Evolutionary conservation across 257 asterid species (phyloP).

Genomic region (Fraxinus americana): DNA sequence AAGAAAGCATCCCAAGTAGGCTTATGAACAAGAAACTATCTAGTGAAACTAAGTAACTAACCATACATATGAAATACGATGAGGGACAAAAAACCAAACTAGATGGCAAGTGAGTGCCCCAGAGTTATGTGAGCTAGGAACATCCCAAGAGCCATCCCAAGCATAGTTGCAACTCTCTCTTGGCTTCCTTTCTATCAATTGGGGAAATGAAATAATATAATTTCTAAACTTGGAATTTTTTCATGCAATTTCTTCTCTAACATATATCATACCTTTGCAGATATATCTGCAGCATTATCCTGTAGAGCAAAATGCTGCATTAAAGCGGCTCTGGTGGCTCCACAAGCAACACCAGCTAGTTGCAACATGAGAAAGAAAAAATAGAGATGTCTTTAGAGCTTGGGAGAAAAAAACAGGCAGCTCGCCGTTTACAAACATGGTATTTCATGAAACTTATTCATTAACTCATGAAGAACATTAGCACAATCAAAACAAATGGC

Average conservation of each 20-base stretch:
- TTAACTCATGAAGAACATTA: not conserved
- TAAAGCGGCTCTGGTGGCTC: conserved; percentile 98
- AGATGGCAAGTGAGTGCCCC: conserved; percentile 77
- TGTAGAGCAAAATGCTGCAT: conserved; percentile 97
- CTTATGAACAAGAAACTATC: conserved; percentile 27
- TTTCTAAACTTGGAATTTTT: not conserved
- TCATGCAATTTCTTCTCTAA: conserved; percentile 6
- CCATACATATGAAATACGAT: conserved; percentile 99
- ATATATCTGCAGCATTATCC: conserved; percentile 95
- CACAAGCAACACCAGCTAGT: conserved; percentile 99
- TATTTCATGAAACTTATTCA: not conserved
- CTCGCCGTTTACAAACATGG: not conserved
- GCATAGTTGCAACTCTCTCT: conserved; percentile 95
- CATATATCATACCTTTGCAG: conserved; percentile 72
- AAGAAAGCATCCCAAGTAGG: not conserved
- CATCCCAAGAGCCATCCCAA: conserved; percentile 98
- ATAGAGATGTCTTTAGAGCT: not conserved
- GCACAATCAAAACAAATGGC: not conserved
- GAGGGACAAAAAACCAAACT: conserved; percentile 89
- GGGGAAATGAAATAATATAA: conserved; percentile 14
- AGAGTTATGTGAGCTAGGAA: conserved; percentile 75
- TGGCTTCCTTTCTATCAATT: conserved; percentile 91
- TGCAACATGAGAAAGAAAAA: conserved; percentile 26
- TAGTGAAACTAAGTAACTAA: conserved; percentile 52
- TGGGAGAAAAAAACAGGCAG: not conserved